These are phyloP conservation scores for Fusarium caatingaense DNA, from an alignment of 2,329 filamentous ascomycete species.

Conservation along the genomic window DNA sequence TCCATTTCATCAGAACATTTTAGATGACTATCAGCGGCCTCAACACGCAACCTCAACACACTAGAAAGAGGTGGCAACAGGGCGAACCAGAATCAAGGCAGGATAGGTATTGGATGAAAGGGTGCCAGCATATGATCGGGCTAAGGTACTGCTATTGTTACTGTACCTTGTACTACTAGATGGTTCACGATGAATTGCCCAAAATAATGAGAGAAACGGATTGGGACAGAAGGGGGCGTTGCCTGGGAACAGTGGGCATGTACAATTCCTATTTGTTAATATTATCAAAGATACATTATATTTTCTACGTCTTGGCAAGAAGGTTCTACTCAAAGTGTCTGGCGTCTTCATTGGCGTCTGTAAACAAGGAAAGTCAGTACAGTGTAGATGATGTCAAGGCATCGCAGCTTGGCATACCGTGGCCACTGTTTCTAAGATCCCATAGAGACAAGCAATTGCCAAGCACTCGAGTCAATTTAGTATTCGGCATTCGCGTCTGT, in stretches of 20 bases:
- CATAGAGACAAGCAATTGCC: neutral
- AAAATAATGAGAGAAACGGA: conserved; percentile 37
- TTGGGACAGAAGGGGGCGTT: conserved; percentile 23
- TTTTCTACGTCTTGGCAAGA: neutral
- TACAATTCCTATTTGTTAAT: conserved; percentile 15
- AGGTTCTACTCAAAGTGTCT: neutral
- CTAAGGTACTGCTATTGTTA: neutral
- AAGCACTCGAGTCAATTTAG: neutral
- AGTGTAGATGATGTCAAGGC: neutral
- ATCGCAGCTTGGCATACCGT: neutral
- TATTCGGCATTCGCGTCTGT: conserved; percentile 28
- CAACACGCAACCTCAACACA: neutral
- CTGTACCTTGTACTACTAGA: conserved; percentile 34
- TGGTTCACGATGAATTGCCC: conserved; percentile 20
- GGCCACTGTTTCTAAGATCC: neutral
- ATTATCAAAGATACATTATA: conserved; percentile 5
- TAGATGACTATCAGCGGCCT: conserved; percentile 21
- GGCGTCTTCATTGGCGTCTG: neutral
- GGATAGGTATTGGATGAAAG: neutral
- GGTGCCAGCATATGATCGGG: neutral
- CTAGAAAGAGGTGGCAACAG: neutral
- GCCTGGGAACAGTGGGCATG: conserved; percentile 16
- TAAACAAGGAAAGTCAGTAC: neutral
- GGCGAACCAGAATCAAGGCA: neutral
- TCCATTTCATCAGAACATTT: neutral